Base-by-base conservation (phyloP, 371 early-diverging fungal genomes). In the Umbelopsis sp. region DNA sequence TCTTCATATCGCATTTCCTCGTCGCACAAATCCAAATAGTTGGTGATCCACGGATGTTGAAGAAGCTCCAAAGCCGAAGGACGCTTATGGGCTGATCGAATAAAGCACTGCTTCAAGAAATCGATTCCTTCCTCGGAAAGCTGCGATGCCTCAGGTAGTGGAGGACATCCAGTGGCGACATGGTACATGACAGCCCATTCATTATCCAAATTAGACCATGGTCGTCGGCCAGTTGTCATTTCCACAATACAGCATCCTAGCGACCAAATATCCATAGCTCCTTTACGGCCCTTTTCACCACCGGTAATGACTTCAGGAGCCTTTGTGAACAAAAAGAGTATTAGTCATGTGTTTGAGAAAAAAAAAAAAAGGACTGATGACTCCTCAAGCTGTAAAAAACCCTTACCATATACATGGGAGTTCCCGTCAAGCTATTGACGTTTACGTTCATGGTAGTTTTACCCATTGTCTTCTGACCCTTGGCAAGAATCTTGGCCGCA, bases 261-360 rank as follows among this genome's bases (percentile, higher is more conserved):
- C 5, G 95, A 90, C 96, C 97, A 99, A 41, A 96, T 94, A 74
- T 99, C 99, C 87, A 93, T 92, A 12, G 93, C 89, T 1, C 95
- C 95, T 69, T 87, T 88, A 32, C 88, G 81, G 11, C 91, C 91
- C 63, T 86, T 84, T 41, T 87, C 88, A n/a, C 89, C 87, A 16
- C 90, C 93, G n/a, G 89, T 89, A 69, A 97, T 94, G 16, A 96
- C 93, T 80, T 97, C 97, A 6, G 99, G 99, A 5, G 97, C 96
- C 84, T 81, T 22, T 41, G 41, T 41, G 41, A 12, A 38, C 7
- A 38, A 38, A 38, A 38, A 38, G 12, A 41, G 7, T 41, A 41
- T 29, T 29, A 12, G 12, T 41, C 41, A 41, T 41, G 0, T 41
- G 7, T 41, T 41, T 10, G 22, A 22, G 22, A 22, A 22, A 22